A percentile compares a stretch with the other conserved stretches of the same genome.
Conservation (phyloP, 23 red algal genomes). For the Gracilariopsis chorda region DNA sequence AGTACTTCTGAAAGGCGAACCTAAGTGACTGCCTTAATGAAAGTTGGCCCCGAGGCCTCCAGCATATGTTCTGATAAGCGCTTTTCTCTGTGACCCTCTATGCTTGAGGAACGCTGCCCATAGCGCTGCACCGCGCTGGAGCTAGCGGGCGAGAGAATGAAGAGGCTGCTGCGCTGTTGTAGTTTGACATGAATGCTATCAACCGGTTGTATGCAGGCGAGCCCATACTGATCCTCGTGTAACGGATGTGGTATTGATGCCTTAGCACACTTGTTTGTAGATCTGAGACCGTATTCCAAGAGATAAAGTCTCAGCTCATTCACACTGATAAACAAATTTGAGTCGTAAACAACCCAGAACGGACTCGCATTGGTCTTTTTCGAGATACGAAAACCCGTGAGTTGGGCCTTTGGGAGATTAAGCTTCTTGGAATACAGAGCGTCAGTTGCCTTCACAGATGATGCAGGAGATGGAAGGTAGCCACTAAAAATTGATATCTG, state of each 20-base stretch:
- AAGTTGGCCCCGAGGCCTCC: background rate
- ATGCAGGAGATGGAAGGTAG: background rate
- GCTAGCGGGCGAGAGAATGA: conserved; percentile 39
- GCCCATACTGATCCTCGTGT: conserved; percentile 14
- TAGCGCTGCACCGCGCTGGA: background rate
- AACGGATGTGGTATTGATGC: conserved; percentile 11
- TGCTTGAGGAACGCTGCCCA: background rate
- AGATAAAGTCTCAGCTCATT: conserved; percentile 37
- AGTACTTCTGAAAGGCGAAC: background rate
- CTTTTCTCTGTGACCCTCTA: background rate
- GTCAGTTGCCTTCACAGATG: background rate
- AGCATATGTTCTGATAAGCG: background rate
- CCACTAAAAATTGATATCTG: conserved; percentile 22
- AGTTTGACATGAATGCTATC: no score
- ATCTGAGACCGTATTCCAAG: conserved; percentile 1
- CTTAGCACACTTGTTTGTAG: background rate
- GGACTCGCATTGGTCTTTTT: conserved; percentile 21
- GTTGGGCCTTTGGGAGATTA: background rate
- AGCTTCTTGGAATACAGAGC: background rate
- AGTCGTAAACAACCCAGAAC: conserved; percentile 15
- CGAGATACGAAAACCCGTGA: conserved; percentile 17
- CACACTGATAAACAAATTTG: background rate
- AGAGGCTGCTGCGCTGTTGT: conserved; percentile 3
- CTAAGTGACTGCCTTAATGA: conserved; percentile 19
- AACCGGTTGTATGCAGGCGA: conserved; percentile 18